These are phyloP conservation scores for Taiozyma sp. DNA, from an alignment of 1,139 yeast species.

Conservation along the genomic window DNA sequence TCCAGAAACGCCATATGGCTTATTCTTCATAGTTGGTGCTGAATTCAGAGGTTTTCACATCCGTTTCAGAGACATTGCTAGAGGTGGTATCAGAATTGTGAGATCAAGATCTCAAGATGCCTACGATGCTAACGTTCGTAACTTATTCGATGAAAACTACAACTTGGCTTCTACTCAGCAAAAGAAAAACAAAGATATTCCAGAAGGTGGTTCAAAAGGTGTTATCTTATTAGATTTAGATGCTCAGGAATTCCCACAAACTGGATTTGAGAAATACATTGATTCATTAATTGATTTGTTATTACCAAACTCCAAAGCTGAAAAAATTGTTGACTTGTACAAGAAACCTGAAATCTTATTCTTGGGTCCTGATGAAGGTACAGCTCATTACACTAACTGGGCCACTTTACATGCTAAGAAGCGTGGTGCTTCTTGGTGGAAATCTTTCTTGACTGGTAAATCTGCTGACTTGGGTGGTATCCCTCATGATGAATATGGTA, in stretches of 20 bases:
- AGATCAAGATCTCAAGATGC: constrained; percentile 84
- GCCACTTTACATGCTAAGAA: constrained; percentile 93
- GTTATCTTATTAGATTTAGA: constrained; percentile 77
- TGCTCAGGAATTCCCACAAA: constrained; percentile 78
- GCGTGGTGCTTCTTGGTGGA: constrained; percentile 99
- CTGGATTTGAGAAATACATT: constrained; percentile 88
- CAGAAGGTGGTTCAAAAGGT: constrained; percentile 99
- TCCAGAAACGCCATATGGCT: constrained; percentile 90
- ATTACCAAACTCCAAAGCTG: constrained; percentile 31
- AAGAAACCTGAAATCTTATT: constrained; percentile 84
- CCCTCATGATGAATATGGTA: constrained; percentile 97
- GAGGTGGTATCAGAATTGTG: constrained; percentile 98
- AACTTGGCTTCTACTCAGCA: constrained; percentile 96
- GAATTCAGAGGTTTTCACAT: constrained; percentile 98
- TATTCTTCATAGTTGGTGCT: constrained; percentile 93
- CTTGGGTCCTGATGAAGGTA: constrained; percentile 98
- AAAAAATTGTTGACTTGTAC: constrained; percentile 73
- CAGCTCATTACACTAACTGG: constrained; percentile 96
- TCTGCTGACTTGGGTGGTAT: constrained; percentile 92
- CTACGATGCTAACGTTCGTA: constrained; percentile 79
- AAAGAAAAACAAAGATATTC: constrained; percentile 95
- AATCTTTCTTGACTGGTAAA: constrained; percentile 96
- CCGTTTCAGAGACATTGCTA: constrained; percentile 93
- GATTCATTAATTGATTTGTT: constrained; percentile 87
- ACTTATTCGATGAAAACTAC: constrained; percentile 93